Conservation (phyloP, 1,139 yeast species). For the Pichia sp. region DNA sequence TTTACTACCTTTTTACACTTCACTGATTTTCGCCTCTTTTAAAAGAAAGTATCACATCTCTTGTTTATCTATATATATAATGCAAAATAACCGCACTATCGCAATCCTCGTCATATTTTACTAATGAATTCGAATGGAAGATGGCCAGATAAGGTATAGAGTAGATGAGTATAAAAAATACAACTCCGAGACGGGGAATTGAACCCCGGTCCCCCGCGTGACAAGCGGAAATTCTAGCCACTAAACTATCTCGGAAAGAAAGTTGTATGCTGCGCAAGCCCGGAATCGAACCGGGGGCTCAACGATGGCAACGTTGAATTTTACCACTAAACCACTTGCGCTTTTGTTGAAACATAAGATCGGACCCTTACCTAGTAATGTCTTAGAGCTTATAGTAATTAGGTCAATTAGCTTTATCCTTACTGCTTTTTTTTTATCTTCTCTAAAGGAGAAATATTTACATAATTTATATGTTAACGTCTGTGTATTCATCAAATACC, state of each 20-base stretch:
- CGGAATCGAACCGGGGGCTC: conserved; percentile 19
- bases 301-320: conserved; percentile 20
- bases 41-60: neutral
- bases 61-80: neutral
- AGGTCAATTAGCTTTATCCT: neutral
- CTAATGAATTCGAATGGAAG: too few species aligned
- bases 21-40: neutral
- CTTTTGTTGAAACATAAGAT: neutral
- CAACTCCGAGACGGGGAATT: conserved; percentile 6
- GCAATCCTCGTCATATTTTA: too few species aligned
- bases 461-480: too few species aligned
- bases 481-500: too few species aligned
- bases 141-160: too few species aligned
- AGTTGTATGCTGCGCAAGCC: conserved; percentile 11
- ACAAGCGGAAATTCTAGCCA: conserved; percentile 6
- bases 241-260: conserved; percentile 3
- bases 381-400: neutral
- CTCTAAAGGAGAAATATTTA: too few species aligned
- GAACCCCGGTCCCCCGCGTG: conserved; percentile 7
- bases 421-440: too few species aligned
- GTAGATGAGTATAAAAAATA: neutral
- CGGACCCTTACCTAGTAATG: neutral
- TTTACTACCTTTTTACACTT: conserved; percentile 2
- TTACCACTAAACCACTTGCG: conserved; percentile 20
- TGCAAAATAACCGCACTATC: neutral